Evolutionary conservation across 306 rosid species (phyloP).

Genomic region (Bauhinia variegata): DNA sequence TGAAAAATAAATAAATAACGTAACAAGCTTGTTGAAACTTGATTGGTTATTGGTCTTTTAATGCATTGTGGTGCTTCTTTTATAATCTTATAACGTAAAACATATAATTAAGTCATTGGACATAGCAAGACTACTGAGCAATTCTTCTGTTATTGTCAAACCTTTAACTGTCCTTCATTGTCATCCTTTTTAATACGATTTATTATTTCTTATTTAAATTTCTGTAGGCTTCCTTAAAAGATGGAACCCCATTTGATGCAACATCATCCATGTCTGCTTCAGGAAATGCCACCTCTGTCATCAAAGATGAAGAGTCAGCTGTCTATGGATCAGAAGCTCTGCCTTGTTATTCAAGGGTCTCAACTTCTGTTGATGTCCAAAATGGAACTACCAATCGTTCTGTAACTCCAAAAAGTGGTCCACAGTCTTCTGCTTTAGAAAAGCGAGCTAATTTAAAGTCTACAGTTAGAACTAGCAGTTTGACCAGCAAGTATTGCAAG

Average conservation of each 20-base stretch:
- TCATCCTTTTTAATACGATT: conserved; percentile 2
- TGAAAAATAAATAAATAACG: no score
- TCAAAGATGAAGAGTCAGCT: conserved; percentile 60
- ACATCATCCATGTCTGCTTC: conserved; percentile 38
- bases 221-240: conserved; percentile 55
- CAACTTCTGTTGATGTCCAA: conserved; percentile 41
- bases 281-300: conserved; percentile 39
- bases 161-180: background rate
- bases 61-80: background rate
- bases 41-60: background rate
- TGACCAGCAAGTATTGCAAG: conserved; percentile 43
- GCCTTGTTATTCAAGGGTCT: conserved; percentile 48
- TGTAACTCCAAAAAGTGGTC: conserved; percentile 37
- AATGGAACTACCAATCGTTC: conserved; percentile 42
- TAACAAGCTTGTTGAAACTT: conserved; percentile 5
- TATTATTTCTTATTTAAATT: background rate
- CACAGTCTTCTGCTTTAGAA: conserved; percentile 39
- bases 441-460: conserved; percentile 43
- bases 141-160: conserved; percentile 16
- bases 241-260: conserved; percentile 43
- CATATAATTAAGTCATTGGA: conserved; percentile 6
- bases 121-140: background rate
- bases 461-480: conserved; percentile 37
- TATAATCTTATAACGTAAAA: background rate
- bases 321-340: conserved; percentile 54